phyloP scores from a whole-genome alignment of 164 flowering plant species.

The Berberis thunbergii region DNA sequence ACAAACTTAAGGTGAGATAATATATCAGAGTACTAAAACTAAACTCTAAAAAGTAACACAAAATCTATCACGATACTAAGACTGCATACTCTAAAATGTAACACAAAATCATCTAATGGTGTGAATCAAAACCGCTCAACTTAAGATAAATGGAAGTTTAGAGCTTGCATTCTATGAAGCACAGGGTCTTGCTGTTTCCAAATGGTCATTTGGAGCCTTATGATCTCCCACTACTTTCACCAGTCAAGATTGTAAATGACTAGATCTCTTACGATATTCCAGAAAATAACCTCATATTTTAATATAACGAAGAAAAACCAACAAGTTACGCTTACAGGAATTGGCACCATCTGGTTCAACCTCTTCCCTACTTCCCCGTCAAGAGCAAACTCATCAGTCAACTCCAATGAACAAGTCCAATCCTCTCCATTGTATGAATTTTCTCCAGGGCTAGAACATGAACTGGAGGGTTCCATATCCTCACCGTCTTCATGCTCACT shows the following conservation, averaged over 20 bases:
- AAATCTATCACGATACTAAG: too few relatives aligned
- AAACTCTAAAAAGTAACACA: too few relatives aligned
- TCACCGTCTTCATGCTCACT: conserved; percentile 35
- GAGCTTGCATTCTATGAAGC: too few relatives aligned
- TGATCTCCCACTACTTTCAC: too few relatives aligned
- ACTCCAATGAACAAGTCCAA: conserved; percentile 36
- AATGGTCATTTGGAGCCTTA: too few relatives aligned
- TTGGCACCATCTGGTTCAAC: conserved; percentile 61
- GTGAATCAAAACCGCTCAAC: too few relatives aligned
- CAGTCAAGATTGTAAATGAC: background rate
- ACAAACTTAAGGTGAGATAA: too few relatives aligned
- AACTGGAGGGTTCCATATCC: conserved; percentile 34
- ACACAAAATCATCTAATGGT: too few relatives aligned
- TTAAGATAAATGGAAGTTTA: too few relatives aligned
- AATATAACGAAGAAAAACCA: background rate
- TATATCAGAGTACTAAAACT: too few relatives aligned
- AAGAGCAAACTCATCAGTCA: conserved; percentile 45
- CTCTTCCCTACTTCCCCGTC: conserved; percentile 83
- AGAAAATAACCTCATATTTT: background rate
- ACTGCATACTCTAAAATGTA: too few relatives aligned
- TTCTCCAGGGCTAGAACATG: conserved; percentile 60
- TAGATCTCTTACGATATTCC: background rate
- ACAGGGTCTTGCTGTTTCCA: too few relatives aligned
- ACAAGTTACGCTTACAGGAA: conserved; percentile 59
- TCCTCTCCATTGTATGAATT: conserved; percentile 47